Conservation (phyloP, 805 yeast genomes). For the Ogataea polymorpha region DNA sequence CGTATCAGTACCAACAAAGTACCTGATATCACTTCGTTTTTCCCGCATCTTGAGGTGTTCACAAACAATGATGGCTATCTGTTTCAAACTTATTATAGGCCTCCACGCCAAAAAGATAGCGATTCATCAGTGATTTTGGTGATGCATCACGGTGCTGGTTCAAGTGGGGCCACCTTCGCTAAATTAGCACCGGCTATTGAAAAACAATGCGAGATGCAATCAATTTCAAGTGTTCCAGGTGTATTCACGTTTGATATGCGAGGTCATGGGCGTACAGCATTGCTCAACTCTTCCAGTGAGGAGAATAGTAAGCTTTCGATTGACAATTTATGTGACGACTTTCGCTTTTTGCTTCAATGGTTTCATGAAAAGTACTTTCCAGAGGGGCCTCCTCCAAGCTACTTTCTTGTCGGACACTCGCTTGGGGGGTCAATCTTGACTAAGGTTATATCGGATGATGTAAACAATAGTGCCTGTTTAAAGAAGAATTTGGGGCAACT, state of each 20-base stretch:
- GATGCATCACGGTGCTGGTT: slow-evolving; percentile 95
- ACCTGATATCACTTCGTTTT: slow-evolving; percentile 37
- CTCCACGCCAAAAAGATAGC: slow-evolving; percentile 29
- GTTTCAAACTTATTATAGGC: slow-evolving; percentile 61
- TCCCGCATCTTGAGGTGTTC: slow-evolving; percentile 25
- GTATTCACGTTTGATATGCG: slow-evolving; percentile 73
- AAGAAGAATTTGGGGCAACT: slow-evolving; percentile 16
- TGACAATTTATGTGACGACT: slow-evolving; percentile 56
- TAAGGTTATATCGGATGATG: slow-evolving; percentile 35
- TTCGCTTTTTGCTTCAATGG: slow-evolving; percentile 42
- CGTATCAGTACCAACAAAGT: background rate
- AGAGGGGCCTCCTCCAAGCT: slow-evolving; percentile 28
- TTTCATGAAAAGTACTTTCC: slow-evolving; percentile 28
- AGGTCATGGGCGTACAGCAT: slow-evolving; percentile 69
- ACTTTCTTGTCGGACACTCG: slow-evolving; percentile 82
- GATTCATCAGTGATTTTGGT: slow-evolving; percentile 57
- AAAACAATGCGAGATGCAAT: slow-evolving; percentile 26
- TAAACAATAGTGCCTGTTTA: background rate
- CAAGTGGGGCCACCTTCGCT: slow-evolving; percentile 77
- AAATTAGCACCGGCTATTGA: slow-evolving; percentile 45
- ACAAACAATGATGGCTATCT: slow-evolving; percentile 24
- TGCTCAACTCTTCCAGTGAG: slow-evolving; percentile 16
- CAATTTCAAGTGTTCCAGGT: slow-evolving; percentile 48
- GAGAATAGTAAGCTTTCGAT: slow-evolving; percentile 38
- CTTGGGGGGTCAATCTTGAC: slow-evolving; percentile 88